phyloP scores from a whole-genome alignment of 305 asterid genomes.

The Rubia occidens region DNA sequence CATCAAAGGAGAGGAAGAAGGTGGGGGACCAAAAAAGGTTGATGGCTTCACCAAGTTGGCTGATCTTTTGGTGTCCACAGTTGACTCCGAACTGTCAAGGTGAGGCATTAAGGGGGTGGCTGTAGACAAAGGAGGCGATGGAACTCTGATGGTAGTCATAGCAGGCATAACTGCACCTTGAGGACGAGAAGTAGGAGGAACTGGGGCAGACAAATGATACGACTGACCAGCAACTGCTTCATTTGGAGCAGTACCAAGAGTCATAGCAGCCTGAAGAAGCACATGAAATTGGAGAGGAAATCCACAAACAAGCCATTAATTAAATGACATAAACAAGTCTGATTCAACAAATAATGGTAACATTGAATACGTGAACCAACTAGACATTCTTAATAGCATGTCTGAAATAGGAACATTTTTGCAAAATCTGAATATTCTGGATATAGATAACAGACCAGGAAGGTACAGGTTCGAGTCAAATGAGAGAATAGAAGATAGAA shows the following conservation, averaged over 20 bases:
- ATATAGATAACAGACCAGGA: background rate
- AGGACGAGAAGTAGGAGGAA: constrained; percentile 29
- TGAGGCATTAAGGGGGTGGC: constrained; percentile 39
- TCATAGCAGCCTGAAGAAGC: constrained; percentile 39
- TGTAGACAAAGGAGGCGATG: constrained; percentile 34
- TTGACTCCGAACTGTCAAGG: constrained; percentile 41
- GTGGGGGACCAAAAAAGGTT: constrained; percentile 44
- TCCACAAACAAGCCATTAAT: background rate
- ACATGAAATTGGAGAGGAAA: background rate
- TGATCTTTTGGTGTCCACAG: constrained; percentile 26
- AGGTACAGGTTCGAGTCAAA: constrained; percentile 5
- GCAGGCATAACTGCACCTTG: constrained; percentile 27
- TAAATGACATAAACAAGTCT: background rate
- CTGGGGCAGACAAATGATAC: constrained; percentile 28
- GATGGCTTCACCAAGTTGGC: constrained; percentile 66
- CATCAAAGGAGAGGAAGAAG: constrained; percentile 40
- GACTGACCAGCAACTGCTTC: constrained; percentile 35
- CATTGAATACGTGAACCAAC: background rate
- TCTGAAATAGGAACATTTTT: background rate
- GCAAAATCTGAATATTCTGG: background rate
- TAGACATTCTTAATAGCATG: background rate
- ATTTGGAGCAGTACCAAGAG: constrained; percentile 38
- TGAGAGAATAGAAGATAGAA: constrained; percentile 1
- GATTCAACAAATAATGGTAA: background rate
- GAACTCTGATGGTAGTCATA: constrained; percentile 29